These are phyloP conservation scores for Esteya vermicola DNA, from an alignment of 2,329 filamentous ascomycete genomes.

Conservation along the genomic window DNA sequence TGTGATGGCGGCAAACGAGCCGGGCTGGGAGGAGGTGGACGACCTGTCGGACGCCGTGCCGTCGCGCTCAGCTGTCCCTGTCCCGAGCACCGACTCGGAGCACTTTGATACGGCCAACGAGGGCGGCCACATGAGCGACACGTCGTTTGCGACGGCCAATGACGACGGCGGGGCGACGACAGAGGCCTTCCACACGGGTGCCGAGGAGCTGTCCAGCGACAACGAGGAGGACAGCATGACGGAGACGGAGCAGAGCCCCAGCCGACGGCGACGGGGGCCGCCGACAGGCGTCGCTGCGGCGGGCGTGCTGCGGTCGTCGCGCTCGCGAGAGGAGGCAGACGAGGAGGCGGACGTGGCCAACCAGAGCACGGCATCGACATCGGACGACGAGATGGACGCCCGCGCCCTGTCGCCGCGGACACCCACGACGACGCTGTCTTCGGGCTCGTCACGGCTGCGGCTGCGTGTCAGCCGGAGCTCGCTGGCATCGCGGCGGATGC, in stretches of 20 bases:
- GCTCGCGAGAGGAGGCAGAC: not conserved
- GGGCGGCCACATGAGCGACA: slow-evolving; percentile 38
- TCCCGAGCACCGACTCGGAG: slow-evolving; percentile 16
- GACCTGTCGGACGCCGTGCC: too few relatives aligned
- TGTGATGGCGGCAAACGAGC: slow-evolving; percentile 45
- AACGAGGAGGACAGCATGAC: slow-evolving; percentile 65
- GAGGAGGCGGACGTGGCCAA: slow-evolving; percentile 17
- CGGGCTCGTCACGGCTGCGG: slow-evolving; percentile 36
- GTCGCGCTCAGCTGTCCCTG: slow-evolving; percentile 43
- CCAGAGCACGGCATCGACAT: slow-evolving; percentile 80
- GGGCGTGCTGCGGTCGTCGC: too few relatives aligned
- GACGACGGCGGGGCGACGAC: slow-evolving; percentile 82
- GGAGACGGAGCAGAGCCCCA: slow-evolving; percentile 52
- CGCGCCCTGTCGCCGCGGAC: slow-evolving; percentile 46
- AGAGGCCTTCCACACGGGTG: slow-evolving; percentile 89
- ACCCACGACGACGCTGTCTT: slow-evolving; percentile 47
- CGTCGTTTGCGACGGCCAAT: slow-evolving; percentile 54
- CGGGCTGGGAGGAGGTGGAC: slow-evolving; percentile 74
- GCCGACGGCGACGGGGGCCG: not conserved
- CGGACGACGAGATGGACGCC: slow-evolving; percentile 56
- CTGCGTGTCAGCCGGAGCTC: slow-evolving; percentile 54
- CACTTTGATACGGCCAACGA: slow-evolving; percentile 80
- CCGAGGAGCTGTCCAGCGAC: slow-evolving; percentile 60
- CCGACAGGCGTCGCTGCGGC: too few relatives aligned
- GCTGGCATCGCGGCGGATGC: slow-evolving; percentile 38